These are phyloP conservation scores for Mortierella alpina DNA, from an alignment of 192 early-diverging fungal genomes.

Conservation along the genomic window DNA sequence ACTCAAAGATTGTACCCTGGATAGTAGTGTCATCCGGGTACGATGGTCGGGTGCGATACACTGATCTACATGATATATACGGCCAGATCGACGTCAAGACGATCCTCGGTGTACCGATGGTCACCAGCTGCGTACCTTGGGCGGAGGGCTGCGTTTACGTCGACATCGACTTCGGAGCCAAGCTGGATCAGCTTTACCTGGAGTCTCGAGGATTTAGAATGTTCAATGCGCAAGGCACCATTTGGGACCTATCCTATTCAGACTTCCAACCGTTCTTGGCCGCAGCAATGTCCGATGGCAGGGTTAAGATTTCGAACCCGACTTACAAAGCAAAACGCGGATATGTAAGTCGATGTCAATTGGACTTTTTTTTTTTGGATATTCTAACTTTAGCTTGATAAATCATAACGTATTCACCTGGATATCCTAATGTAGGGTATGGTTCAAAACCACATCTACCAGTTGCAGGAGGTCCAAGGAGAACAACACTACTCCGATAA, in stretches of 20 bases:
- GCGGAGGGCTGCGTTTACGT: slow-evolving; percentile 30
- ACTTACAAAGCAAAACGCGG: slow-evolving; percentile 41
- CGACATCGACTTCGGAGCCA: slow-evolving; percentile 38
- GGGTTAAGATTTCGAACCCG: slow-evolving; percentile 29
- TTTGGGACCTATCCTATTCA: slow-evolving; percentile 50
- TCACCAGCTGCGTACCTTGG: slow-evolving; percentile 26
- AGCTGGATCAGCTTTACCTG: slow-evolving; percentile 36
- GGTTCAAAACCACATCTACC: slow-evolving; percentile 38
- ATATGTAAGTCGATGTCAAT: slow-evolving; percentile 26
- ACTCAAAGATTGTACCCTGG: slow-evolving; percentile 17
- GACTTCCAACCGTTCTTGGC: slow-evolving; percentile 41
- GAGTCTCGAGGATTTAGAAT: slow-evolving; percentile 28
- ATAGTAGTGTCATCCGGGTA: slow-evolving; percentile 35
- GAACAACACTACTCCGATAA: neutral
- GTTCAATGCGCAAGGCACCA: slow-evolving; percentile 34
- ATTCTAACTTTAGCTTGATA: neutral
- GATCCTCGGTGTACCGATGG: slow-evolving; percentile 27
- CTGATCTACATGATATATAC: slow-evolving; percentile 23
- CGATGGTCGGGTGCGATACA: slow-evolving; percentile 39
- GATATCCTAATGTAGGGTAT: slow-evolving; percentile 21
- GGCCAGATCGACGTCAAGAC: slow-evolving; percentile 32
- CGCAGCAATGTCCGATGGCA: slow-evolving; percentile 40
- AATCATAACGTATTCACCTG: neutral
- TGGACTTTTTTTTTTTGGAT: neutral
- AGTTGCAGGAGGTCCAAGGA: slow-evolving; percentile 8